phyloP scores from a whole-genome alignment of 495 filamentous ascomycete species.

The Tuber umbilicatum region DNA sequence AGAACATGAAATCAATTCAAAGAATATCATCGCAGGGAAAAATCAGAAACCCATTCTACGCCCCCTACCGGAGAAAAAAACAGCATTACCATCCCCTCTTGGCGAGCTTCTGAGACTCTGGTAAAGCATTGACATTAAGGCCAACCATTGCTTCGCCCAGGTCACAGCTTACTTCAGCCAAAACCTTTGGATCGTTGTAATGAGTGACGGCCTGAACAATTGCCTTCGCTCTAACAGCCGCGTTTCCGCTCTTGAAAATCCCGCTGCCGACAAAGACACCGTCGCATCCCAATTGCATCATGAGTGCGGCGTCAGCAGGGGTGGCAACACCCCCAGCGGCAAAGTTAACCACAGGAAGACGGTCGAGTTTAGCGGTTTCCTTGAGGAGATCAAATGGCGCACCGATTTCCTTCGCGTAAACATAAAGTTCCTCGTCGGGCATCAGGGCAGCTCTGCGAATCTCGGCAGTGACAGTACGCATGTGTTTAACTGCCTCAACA shows the following conservation, averaged over 20 bases:
- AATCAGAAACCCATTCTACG: background rate
- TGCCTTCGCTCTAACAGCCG: slow-evolving; percentile 76
- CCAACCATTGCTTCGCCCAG: slow-evolving; percentile 96
- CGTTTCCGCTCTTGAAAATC: slow-evolving; percentile 94
- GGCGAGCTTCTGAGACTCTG: slow-evolving; percentile 71
- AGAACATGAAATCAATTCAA: background rate
- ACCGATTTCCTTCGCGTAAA: slow-evolving; percentile 73
- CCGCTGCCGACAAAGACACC: slow-evolving; percentile 95
- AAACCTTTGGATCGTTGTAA: slow-evolving; percentile 73
- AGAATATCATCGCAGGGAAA: background rate
- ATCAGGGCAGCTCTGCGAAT: slow-evolving; percentile 68
- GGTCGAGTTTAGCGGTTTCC: slow-evolving; percentile 75
- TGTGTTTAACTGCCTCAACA: slow-evolving; percentile 93
- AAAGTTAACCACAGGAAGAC: slow-evolving; percentile 96
- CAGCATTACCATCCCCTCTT: slow-evolving; percentile 70
- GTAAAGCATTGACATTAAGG: slow-evolving; percentile 70
- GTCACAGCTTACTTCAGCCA: slow-evolving; percentile 79
- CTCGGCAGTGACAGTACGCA: slow-evolving; percentile 78
- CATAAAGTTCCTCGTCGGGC: slow-evolving; percentile 61
- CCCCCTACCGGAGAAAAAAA: background rate
- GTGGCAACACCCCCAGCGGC: slow-evolving; percentile 96
- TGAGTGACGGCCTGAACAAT: slow-evolving; percentile 93
- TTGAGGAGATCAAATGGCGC: slow-evolving; percentile 69
- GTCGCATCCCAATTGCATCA: slow-evolving; percentile 99
- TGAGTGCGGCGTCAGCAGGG: slow-evolving; percentile 90